These are phyloP conservation scores for Acanthamoeba castellanii DNA, from an alignment of 208 protist genomes.

Conservation along the genomic window DNA sequence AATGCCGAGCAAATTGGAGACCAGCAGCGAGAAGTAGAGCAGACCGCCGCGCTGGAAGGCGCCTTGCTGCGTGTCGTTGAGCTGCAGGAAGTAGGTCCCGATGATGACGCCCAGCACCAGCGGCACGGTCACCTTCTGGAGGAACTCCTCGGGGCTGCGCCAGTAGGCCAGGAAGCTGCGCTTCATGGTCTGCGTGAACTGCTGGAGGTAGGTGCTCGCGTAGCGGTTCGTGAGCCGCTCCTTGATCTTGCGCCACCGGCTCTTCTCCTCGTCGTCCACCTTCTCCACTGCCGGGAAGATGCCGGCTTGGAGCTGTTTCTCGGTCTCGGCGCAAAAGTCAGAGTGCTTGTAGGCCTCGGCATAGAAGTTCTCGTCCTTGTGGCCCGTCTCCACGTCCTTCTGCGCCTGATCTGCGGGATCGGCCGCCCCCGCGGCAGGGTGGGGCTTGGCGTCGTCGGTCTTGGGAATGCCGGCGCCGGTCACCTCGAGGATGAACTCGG, in stretches of 20 bases:
- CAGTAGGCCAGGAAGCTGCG: slow-evolving; percentile 8
- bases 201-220: slow-evolving; percentile 2
- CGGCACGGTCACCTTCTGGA: not conserved
- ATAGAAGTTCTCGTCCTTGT: not conserved
- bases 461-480: slow-evolving; percentile 11
- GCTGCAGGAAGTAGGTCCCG: slow-evolving; percentile 16
- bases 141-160: not conserved
- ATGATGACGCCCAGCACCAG: slow-evolving; percentile 32
- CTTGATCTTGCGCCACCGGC: slow-evolving; percentile 41
- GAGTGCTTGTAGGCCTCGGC: slow-evolving; percentile 57
- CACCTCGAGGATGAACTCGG: slow-evolving; percentile 70
- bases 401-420: not conserved
- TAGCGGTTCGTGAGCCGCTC: not conserved
- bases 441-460: not conserved
- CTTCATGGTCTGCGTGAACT: slow-evolving; percentile 3
- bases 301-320: not conserved
- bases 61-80: not conserved
- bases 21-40: slow-evolving; percentile 11
- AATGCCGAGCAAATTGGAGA: not conserved
- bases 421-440: not conserved
- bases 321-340: not conserved
- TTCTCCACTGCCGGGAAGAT: not conserved
- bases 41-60: not conserved
- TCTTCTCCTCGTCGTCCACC: not conserved
- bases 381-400: not conserved